phyloP scores from a whole-genome alignment of 176 grass and related monocot species.

The barley (Hordeum vulgare) region MorexV3_pseudomolecules_assembly NC_058519.1:482539965-482540464 shows the following conservation, averaged over 20 bases:
- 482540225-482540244: too few species aligned
- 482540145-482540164: neutral
- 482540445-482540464: neutral
- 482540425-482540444: neutral
- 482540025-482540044: neutral
- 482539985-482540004: slow-evolving; percentile 6
- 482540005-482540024: slow-evolving; percentile 14
- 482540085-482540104: slow-evolving; percentile 10
- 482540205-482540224: neutral
- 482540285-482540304: too few species aligned
- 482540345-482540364: too few species aligned
- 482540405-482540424: too few species aligned
- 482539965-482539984: slow-evolving; percentile 14
- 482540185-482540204: neutral
- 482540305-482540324: too few species aligned
- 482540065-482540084: slow-evolving; percentile 26
- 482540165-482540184: neutral
- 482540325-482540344: neutral
- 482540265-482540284: too few species aligned
- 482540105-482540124: slow-evolving; percentile 1
- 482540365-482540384: too few species aligned
- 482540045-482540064: neutral
- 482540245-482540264: too few species aligned
- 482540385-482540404: too few species aligned
- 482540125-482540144: neutral